These are phyloP conservation scores for Phaffomyces opuntiae DNA, from an alignment of 805 yeast genomes.

Conservation along the genomic window DNA sequence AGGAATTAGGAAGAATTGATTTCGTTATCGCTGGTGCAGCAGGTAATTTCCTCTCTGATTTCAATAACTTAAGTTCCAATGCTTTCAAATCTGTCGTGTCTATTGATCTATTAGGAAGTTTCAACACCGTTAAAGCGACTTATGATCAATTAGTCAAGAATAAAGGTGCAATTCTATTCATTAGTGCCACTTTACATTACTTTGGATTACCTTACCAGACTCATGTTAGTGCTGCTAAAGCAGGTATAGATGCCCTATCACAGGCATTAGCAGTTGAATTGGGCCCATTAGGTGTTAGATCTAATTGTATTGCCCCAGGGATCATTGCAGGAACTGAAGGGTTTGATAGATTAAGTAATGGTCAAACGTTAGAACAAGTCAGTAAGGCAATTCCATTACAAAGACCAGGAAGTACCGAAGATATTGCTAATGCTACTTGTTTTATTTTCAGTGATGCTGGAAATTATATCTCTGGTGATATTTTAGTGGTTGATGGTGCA, in stretches of 20 bases:
- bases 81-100: conserved; percentile 85
- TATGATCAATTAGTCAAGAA: conserved; percentile 54
- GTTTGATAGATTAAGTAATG: conserved; percentile 50
- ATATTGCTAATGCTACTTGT: conserved; percentile 84
- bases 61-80: conserved; percentile 70
- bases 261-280: conserved; percentile 83
- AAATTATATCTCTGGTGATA: conserved; percentile 66
- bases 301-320: conserved; percentile 89
- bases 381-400: conserved; percentile 45
- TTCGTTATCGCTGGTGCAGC: conserved; percentile 94
- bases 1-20: conserved; percentile 70
- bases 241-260: conserved; percentile 86
- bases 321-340: conserved; percentile 88
- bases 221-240: conserved; percentile 94
- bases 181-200: conserved; percentile 86
- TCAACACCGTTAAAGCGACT: conserved; percentile 82
- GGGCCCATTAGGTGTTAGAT: conserved; percentile 82
- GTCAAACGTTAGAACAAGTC: conserved; percentile 33
- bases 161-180: conserved; percentile 70
- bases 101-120: conserved; percentile 84
- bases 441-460: conserved; percentile 82
- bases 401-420: conserved; percentile 61
- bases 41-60: conserved; percentile 82
- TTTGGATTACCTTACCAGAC: conserved; percentile 83
- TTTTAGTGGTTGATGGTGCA: conserved; percentile 84